Evolutionary conservation across 2,329 filamentous ascomycete genomes (phyloP).

Genomic region (Penicillium sp.): DNA sequence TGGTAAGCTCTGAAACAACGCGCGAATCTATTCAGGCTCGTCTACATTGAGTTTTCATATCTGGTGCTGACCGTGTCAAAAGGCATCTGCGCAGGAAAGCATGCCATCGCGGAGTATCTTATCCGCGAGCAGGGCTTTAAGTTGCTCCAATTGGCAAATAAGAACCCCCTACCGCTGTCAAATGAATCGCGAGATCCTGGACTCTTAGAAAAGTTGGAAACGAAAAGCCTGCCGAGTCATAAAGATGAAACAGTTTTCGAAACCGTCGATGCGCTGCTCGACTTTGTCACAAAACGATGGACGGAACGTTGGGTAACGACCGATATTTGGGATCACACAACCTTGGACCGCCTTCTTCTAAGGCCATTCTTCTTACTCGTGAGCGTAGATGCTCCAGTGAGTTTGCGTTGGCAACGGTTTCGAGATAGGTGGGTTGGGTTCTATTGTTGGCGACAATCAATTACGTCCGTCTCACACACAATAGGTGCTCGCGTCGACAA

Average conservation of each 20-base stretch:
- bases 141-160: constrained; percentile 58
- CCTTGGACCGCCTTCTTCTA: constrained; percentile 69
- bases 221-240: constrained; percentile 18
- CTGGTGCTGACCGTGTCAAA: constrained; percentile 18
- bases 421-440: constrained; percentile 48
- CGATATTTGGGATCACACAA: constrained; percentile 68
- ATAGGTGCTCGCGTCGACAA: constrained; percentile 46
- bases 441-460: constrained; percentile 49
- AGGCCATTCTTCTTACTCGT: constrained; percentile 92
- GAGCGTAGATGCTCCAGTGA: constrained; percentile 85
- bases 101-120: constrained; percentile 82
- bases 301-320: constrained; percentile 79
- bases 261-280: constrained; percentile 65
- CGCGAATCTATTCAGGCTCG: not conserved
- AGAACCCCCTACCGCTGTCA: constrained; percentile 20
- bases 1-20: constrained; percentile 34
- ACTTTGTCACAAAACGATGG: constrained; percentile 85
- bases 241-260: constrained; percentile 48
- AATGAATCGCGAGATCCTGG: constrained; percentile 27
- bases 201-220: constrained; percentile 23
- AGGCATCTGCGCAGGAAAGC: constrained; percentile 94
- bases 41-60: not conserved
- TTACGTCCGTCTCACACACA: constrained; percentile 30
- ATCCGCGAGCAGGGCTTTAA: constrained; percentile 79
- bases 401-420: constrained; percentile 77